Base-by-base conservation (phyloP, 345 rosid genomes). In the Hibiscus trionum region DNA sequence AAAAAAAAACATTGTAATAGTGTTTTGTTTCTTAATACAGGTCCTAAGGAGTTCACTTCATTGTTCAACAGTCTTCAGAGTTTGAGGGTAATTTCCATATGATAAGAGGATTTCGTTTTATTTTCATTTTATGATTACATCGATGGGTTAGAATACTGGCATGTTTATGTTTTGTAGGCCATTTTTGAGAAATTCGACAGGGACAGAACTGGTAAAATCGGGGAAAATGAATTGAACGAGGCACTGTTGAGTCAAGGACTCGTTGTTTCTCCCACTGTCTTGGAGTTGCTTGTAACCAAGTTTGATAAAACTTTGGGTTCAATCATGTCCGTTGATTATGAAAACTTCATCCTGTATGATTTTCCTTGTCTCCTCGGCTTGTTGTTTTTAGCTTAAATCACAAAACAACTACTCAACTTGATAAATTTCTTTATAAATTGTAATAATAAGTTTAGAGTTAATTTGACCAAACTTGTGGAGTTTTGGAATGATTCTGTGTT, bases 51-150 rank as follows among this genome's bases (percentile, higher is more conserved):
- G 75, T 91, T 94, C 82, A 79, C 82, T 60, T 72, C 82, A 21
- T 82, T 94, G 76, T 94, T 91, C 76, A 91, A 94, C 82, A 91
- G 97, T 82, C 96, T 94, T 33, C 98, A 94, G 81, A 90, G 61
- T 71, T 91, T 97, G 98, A 85, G 96, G 89, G 98, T 94, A 77
- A 81, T 82, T 59, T 68, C 59, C 17, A 29, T 29, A 29, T 3
- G 31, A 17, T n/a, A 53, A 53, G 56, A 52, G 15, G 2, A 1
- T 0, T 10, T 17, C 11, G 17, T 19, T 29, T 29, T 29, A 29
- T 4, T 10, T 44, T 44, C 2, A 7, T 44, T 10, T 1, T 7
- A 44, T 19, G 7, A 35, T 70, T 33, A 33, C 57, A 5, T 31
- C 16, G 27, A 6, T 5, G 19, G 21, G 7, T 66, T 44, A 44